Conservation (phyloP, 805 yeast genomes). For the Myxozyma lipomycoides region DNA sequence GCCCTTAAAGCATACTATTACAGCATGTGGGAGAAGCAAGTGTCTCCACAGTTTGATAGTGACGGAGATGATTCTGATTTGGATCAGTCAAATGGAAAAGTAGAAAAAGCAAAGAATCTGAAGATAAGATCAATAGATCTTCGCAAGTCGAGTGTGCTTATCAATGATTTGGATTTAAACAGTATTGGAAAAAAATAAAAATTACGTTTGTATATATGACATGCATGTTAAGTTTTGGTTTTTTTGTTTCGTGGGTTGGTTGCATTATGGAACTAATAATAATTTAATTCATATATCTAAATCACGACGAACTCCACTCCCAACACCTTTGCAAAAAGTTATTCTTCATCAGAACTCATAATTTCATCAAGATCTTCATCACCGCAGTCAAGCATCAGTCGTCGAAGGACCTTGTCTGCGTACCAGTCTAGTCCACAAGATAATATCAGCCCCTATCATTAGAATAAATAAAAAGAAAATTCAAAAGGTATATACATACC, state of each 20-base stretch:
- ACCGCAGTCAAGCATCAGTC: constrained; percentile 19
- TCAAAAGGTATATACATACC: neutral
- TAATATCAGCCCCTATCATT: constrained; percentile 17
- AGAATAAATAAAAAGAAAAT: too few relatives aligned
- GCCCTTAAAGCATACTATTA: constrained; percentile 17
- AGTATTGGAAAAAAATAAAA: neutral
- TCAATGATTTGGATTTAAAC: neutral
- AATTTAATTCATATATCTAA: neutral
- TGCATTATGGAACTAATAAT: neutral
- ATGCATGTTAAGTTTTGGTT: neutral
- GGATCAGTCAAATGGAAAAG: neutral
- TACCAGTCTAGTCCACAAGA: constrained; percentile 23
- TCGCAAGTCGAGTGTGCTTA: neutral
- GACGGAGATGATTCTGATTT: neutral
- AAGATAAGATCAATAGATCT: neutral
- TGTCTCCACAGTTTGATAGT: constrained; percentile 36
- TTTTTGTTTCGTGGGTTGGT: neutral
- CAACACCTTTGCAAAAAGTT: neutral
- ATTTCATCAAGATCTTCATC: neutral
- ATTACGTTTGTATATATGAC: neutral
- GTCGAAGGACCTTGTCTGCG: constrained; percentile 7
- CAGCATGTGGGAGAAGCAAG: constrained; percentile 20
- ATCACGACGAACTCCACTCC: neutral
- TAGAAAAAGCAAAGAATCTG: neutral
- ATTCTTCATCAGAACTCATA: neutral